phyloP scores from a whole-genome alignment of 2,329 filamentous ascomycete genomes.

The Aspergillus sclerotialis region DNA sequence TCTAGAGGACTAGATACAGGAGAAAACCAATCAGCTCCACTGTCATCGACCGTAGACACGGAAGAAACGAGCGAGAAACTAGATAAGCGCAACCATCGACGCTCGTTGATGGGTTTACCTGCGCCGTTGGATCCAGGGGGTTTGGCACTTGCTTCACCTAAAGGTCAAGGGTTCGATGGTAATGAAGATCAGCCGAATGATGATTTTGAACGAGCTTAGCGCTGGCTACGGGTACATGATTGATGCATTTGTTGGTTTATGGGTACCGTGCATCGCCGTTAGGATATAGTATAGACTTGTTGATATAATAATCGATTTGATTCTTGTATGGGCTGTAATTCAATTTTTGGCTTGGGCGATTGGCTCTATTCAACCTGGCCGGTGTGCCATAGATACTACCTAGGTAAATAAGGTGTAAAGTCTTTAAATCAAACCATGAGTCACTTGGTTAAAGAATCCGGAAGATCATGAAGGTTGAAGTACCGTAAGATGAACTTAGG shows the following conservation, averaged over 20 bases:
- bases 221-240: constrained; percentile 5
- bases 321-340: no score
- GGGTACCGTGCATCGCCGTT: no score
- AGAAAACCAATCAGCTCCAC: constrained; percentile 20
- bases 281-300: neutral
- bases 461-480: no score
- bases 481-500: no score
- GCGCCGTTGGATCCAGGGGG: constrained; percentile 49
- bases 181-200: constrained; percentile 31
- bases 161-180: constrained; percentile 26
- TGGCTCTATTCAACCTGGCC: no score
- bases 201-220: constrained; percentile 42
- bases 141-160: constrained; percentile 32
- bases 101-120: constrained; percentile 47
- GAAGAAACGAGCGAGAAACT: constrained; percentile 49
- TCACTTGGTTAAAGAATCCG: no score
- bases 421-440: no score
- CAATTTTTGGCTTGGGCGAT: no score
- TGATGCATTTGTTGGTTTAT: constrained; percentile 8
- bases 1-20: constrained; percentile 30
- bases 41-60: constrained; percentile 20
- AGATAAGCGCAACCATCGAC: constrained; percentile 46
- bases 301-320: neutral
- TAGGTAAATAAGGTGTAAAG: no score
- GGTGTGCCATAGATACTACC: no score